These are phyloP conservation scores for Talaromyces sp. DNA, from an alignment of 2,329 filamentous ascomycete species.

Conservation along the genomic window DNA sequence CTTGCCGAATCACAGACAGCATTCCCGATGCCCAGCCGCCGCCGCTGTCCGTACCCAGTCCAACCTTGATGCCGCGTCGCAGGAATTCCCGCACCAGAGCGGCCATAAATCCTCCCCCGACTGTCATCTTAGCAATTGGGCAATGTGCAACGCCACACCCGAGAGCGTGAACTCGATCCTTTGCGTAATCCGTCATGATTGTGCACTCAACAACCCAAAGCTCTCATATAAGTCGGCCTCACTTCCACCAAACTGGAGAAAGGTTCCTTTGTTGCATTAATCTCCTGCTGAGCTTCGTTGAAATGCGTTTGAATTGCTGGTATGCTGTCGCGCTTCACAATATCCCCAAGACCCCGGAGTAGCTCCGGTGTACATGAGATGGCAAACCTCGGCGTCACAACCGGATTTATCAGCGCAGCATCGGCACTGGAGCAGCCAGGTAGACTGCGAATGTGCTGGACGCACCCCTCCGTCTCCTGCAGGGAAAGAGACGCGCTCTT, in stretches of 20 bases:
- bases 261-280: conserved; percentile 50
- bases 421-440: conserved; percentile 41
- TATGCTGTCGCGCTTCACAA: conserved; percentile 48
- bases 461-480: conserved; percentile 28
- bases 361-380: conserved; percentile 56
- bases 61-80: conserved; percentile 59
- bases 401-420: conserved; percentile 44
- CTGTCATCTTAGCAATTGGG: conserved; percentile 62
- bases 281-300: conserved; percentile 61
- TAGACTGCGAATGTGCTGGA: conserved; percentile 39
- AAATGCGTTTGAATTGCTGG: conserved; percentile 63
- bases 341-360: conserved; percentile 53
- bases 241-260: conserved; percentile 51
- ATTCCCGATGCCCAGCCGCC: conserved; percentile 63
- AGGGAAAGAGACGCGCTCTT: conserved; percentile 24
- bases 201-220: conserved; percentile 59
- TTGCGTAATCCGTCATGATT: conserved; percentile 57
- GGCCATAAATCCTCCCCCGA: conserved; percentile 55
- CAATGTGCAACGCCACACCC: conserved; percentile 63
- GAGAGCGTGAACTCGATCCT: conserved; percentile 44
- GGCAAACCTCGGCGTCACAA: conserved; percentile 58
- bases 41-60: conserved; percentile 63
- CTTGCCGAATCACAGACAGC: conserved; percentile 45
- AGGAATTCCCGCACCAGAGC: conserved; percentile 60
- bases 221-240: conserved; percentile 61